Conservation (phyloP, 768 basidiomycete species). For the Leccinum aurantiacum region DNA sequence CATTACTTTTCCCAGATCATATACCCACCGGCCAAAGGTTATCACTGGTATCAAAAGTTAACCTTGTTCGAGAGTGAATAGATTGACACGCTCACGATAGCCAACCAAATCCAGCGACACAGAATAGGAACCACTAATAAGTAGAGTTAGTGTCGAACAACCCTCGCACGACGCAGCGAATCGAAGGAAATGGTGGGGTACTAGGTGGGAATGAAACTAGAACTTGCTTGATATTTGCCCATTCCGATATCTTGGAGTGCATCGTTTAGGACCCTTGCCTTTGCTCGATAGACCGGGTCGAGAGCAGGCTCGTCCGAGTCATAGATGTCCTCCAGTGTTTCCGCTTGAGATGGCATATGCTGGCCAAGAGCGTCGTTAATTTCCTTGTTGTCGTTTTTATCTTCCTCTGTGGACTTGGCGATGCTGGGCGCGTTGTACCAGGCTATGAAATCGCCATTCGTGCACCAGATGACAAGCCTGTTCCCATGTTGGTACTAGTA, state of each 20-base stretch:
- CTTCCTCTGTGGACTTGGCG: conserved; percentile 21
- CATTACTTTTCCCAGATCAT: background rate
- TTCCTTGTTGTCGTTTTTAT: conserved; percentile 6
- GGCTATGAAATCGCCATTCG: background rate
- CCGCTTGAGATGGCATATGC: background rate
- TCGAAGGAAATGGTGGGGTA: background rate
- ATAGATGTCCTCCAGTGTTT: conserved; percentile 25
- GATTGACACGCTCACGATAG: conserved; percentile 51
- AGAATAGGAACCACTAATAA: conserved; percentile 57
- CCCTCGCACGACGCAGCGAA: background rate
- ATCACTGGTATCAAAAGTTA: conserved; percentile 42
- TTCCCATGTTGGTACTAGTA: background rate
- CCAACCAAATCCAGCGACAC: conserved; percentile 75
- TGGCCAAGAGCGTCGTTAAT: background rate
- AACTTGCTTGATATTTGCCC: conserved; percentile 64
- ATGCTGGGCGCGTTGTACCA: background rate
- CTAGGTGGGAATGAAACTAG: background rate
- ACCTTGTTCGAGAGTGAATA: background rate
- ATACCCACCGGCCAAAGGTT: conserved; percentile 68
- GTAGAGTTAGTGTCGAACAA: background rate
- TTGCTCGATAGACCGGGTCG: conserved; percentile 60
- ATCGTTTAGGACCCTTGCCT: conserved; percentile 55
- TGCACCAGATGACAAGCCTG: no score
- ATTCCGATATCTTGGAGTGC: conserved; percentile 69
- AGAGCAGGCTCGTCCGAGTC: conserved; percentile 28